phyloP scores from a whole-genome alignment of 1,284 basidiomycete genomes.

The Vanrija sp. region DNA sequence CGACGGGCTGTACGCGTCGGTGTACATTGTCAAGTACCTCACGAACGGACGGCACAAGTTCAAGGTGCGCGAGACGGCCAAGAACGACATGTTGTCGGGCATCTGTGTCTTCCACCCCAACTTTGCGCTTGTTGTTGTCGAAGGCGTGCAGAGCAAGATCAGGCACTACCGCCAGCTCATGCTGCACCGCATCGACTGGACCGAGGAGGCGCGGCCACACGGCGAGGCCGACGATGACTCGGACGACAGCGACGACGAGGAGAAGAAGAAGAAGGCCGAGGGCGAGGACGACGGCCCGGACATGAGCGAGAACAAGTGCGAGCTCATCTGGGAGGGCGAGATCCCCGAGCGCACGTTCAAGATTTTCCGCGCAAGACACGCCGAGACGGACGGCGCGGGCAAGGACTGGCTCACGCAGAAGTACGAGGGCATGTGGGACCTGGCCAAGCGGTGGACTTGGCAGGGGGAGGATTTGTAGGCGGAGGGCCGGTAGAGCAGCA shows the following conservation, averaged over 20 bases:
- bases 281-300: conserved; percentile 50
- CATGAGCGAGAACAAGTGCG: conserved; percentile 81
- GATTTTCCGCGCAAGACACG: conserved; percentile 75
- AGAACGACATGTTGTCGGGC: conserved; percentile 83
- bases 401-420: conserved; percentile 62
- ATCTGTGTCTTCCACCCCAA: conserved; percentile 81
- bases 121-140: conserved; percentile 89
- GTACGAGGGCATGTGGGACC: conserved; percentile 76
- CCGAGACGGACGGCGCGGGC: conserved; percentile 77
- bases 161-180: conserved; percentile 86
- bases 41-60: conserved; percentile 90
- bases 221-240: conserved; percentile 56
- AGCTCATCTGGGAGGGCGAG: conserved; percentile 88
- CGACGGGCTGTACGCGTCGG: conserved; percentile 77
- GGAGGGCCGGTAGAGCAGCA: background rate
- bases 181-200: conserved; percentile 89
- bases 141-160: conserved; percentile 82
- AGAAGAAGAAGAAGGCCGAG: conserved; percentile 9
- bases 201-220: conserved; percentile 76
- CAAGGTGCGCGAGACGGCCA: conserved; percentile 94
- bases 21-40: conserved; percentile 87
- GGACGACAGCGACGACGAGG: conserved; percentile 53
- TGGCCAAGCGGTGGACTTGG: conserved; percentile 65
- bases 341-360: conserved; percentile 77
- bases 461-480: conserved; percentile 43